These are phyloP conservation scores for Groenewaldozyma salmanticensis DNA, from an alignment of 805 yeast species.

Conservation along the genomic window DNA sequence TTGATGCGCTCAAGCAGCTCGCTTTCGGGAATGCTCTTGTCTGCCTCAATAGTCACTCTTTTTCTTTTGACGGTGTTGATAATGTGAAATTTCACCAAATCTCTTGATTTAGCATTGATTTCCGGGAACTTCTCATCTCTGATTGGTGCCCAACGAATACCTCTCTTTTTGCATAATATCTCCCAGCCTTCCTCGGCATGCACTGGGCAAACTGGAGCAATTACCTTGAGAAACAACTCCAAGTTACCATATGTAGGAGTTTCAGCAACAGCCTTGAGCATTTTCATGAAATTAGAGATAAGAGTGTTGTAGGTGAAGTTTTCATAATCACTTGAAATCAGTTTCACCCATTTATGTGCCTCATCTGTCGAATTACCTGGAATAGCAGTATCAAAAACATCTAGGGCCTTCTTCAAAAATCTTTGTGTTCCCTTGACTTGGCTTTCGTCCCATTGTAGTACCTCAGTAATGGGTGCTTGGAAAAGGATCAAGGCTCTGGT, in stretches of 20 bases:
- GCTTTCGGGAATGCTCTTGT: constrained; percentile 9
- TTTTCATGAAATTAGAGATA: constrained; percentile 82
- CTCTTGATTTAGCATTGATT: constrained; percentile 25
- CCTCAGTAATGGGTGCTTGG: constrained; percentile 80
- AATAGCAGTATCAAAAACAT: constrained; percentile 6
- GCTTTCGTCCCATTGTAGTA: constrained; percentile 80
- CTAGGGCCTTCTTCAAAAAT: constrained; percentile 62
- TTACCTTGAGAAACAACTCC: constrained; percentile 45
- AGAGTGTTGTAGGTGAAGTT: constrained; percentile 70
- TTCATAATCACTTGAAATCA: constrained; percentile 22
- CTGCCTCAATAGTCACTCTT: constrained; percentile 8
- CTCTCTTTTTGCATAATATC: constrained; percentile 25
- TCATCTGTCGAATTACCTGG: not conserved
- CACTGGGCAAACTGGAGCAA: constrained; percentile 77
- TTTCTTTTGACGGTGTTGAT: constrained; percentile 14
- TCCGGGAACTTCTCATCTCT: constrained; percentile 62
- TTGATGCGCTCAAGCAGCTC: constrained; percentile 32
- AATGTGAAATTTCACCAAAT: not conserved
- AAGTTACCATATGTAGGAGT: constrained; percentile 31
- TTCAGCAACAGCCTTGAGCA: constrained; percentile 43
- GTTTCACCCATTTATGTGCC: not conserved
- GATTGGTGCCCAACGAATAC: constrained; percentile 38
- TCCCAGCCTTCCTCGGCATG: constrained; percentile 80
- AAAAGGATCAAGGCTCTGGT: constrained; percentile 87
- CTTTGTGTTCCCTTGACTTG: constrained; percentile 82